These are phyloP conservation scores for Termitomyces sp. DNA, from an alignment of 768 basidiomycete genomes.

Conservation along the genomic window DNA sequence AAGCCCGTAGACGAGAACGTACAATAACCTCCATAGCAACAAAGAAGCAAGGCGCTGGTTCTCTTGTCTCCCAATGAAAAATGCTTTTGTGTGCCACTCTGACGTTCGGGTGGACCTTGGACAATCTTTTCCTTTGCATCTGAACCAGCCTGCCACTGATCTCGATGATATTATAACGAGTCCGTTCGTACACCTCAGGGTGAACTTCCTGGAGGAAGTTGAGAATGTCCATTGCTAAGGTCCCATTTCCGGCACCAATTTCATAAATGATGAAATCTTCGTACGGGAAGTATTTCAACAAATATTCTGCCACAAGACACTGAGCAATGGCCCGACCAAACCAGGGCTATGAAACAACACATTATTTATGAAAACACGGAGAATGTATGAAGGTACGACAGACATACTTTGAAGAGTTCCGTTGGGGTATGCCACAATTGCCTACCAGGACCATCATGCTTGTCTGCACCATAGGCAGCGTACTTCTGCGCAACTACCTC, in stretches of 20 bases:
- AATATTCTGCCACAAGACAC: constrained; percentile 88
- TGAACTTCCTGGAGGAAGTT: constrained; percentile 73
- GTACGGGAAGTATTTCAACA: constrained; percentile 94
- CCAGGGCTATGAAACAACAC: constrained; percentile 66
- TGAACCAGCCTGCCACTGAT: constrained; percentile 80
- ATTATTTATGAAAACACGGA: constrained; percentile 10
- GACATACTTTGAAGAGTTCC: constrained; percentile 88
- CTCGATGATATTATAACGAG: constrained; percentile 92
- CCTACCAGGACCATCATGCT: constrained; percentile 66
- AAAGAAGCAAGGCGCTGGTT: constrained; percentile 87
- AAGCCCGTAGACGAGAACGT: constrained; percentile 30
- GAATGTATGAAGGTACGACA: constrained; percentile 3
- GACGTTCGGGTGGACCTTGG: constrained; percentile 62
- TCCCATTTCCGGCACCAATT: constrained; percentile 97
- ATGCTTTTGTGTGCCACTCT: constrained; percentile 74
- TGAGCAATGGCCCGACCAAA: constrained; percentile 90
- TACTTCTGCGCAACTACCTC: constrained; percentile 79
- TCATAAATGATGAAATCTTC: constrained; percentile 96
- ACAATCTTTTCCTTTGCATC: constrained; percentile 68
- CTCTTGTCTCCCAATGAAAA: constrained; percentile 77
- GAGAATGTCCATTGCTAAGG: constrained; percentile 86
- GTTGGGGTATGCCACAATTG: constrained; percentile 99
- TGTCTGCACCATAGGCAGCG: constrained; percentile 62
- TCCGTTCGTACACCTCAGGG: constrained; percentile 92
- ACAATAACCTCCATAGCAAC: constrained; percentile 95